These are phyloP conservation scores for Fusarium globosum DNA, from an alignment of 2,329 filamentous ascomycete genomes.

Conservation along the genomic window DNA sequence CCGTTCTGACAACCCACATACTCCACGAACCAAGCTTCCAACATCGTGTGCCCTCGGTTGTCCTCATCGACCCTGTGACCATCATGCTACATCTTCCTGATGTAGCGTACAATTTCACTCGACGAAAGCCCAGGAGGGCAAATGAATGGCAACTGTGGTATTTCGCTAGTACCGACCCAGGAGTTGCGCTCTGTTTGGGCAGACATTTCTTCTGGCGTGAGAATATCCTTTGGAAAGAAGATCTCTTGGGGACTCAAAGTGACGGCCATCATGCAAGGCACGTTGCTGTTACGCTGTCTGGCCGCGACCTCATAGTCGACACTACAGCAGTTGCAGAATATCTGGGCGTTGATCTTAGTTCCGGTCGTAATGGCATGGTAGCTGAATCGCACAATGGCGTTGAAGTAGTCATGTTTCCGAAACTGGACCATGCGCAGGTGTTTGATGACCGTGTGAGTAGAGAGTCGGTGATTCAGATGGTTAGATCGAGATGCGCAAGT, in stretches of 20 bases:
- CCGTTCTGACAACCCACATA: slow-evolving; percentile 70
- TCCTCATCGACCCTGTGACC: slow-evolving; percentile 71
- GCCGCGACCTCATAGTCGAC: slow-evolving; percentile 73
- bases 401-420: slow-evolving; percentile 69
- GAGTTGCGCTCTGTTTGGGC: slow-evolving; percentile 71
- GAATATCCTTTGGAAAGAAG: slow-evolving; percentile 77
- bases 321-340: slow-evolving; percentile 68
- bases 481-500: slow-evolving; percentile 44
- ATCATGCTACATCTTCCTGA: slow-evolving; percentile 75
- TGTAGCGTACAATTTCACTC: slow-evolving; percentile 78
- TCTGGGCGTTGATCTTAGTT: slow-evolving; percentile 48
- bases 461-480: slow-evolving; percentile 46
- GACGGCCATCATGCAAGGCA: slow-evolving; percentile 43
- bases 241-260: slow-evolving; percentile 55
- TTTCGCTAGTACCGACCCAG: slow-evolving; percentile 75
- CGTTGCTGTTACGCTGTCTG: slow-evolving; percentile 69
- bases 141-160: slow-evolving; percentile 79
- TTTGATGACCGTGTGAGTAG: slow-evolving; percentile 57
- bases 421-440: slow-evolving; percentile 72
- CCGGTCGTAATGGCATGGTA: slow-evolving; percentile 13
- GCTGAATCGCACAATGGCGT: slow-evolving; percentile 48
- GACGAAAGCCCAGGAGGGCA: slow-evolving; percentile 62
- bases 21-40: slow-evolving; percentile 61
- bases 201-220: slow-evolving; percentile 78
- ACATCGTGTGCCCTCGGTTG: slow-evolving; percentile 60